phyloP scores from a whole-genome alignment of 176 grass and related monocot species.

The Musa beccarii region DNA sequence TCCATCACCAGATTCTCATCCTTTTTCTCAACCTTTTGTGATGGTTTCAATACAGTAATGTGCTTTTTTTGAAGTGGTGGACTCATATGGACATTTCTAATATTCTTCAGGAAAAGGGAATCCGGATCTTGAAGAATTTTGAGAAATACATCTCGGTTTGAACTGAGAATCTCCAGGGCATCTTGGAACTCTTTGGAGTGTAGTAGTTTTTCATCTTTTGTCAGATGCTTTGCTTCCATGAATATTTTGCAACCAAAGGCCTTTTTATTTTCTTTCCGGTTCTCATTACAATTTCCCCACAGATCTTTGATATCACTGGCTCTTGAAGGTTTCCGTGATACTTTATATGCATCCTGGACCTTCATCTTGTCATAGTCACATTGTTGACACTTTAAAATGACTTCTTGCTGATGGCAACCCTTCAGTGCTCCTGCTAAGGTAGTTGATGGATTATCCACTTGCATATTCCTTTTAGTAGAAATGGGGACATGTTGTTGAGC shows the following conservation, averaged over 20 bases:
- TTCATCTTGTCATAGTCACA: constrained; percentile 44
- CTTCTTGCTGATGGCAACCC: constrained; percentile 3
- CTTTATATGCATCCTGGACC: constrained; percentile 67
- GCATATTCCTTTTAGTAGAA: constrained; percentile 26
- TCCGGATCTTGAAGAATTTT: constrained; percentile 80
- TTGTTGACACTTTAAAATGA: constrained; percentile 17
- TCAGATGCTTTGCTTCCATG: constrained; percentile 55
- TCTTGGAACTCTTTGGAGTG: constrained; percentile 77
- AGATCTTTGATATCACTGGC: constrained; percentile 26
- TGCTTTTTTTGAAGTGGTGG: constrained; percentile 38
- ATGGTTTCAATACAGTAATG: constrained; percentile 87
- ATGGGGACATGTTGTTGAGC: constrained; percentile 29
- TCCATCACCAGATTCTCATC: constrained; percentile 24
- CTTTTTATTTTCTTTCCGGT: constrained; percentile 35
- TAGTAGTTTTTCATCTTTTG: constrained; percentile 46
- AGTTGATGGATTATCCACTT: constrained; percentile 25
- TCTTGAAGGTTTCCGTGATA: constrained; percentile 51
- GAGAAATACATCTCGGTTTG: constrained; percentile 78
- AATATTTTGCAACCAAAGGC: constrained; percentile 65
- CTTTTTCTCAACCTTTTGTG: constrained; percentile 48
- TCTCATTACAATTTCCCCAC: constrained; percentile 25
- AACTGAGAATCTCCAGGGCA: constrained; percentile 65
- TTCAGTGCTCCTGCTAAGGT: constrained; percentile 25
- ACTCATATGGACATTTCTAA: constrained; percentile 7
- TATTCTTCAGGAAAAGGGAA: constrained; percentile 33